These are phyloP conservation scores for Cryptosporidium felis DNA, from an alignment of 169 alveolate species.

Conservation along the genomic window DNA sequence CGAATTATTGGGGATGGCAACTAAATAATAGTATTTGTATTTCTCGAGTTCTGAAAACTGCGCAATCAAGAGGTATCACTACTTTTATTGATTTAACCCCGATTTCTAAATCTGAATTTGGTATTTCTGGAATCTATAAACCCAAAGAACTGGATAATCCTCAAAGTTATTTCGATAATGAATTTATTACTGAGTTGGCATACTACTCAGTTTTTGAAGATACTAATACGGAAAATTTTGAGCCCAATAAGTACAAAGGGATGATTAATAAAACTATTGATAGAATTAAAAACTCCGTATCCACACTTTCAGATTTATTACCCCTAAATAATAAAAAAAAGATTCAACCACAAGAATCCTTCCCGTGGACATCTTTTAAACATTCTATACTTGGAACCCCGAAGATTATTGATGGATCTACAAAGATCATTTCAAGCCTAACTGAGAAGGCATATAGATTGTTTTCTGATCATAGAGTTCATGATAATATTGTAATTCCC, in stretches of 20 bases:
- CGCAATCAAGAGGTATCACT: background rate
- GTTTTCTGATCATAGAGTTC: conserved; percentile 78
- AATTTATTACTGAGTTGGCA: no score
- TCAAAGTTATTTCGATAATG: no score
- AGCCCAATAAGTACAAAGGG: background rate
- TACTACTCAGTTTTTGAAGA: background rate
- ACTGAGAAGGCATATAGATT: conserved; percentile 63
- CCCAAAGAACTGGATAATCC: background rate
- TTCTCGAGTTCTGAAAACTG: conserved; percentile 18
- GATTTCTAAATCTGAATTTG: conserved; percentile 4
- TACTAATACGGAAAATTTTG: background rate
- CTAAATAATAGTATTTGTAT: background rate
- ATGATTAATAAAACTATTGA: background rate
- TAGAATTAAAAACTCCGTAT: background rate
- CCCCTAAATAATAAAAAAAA: background rate
- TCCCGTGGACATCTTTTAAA: conserved; percentile 78
- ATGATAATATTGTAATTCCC: conserved; percentile 78
- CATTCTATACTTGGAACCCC: conserved; percentile 77
- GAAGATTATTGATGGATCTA: background rate
- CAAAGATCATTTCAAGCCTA: background rate
- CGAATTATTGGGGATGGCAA: conserved; percentile 69
- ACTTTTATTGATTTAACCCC: conserved; percentile 19
- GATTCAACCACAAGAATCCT: conserved; percentile 73
- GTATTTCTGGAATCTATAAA: background rate
- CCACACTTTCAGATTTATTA: background rate